Percentiles rank a stretch among this genome's conserved stretches.
These are phyloP conservation scores for Zarea fungicola DNA, from an alignment of 2,329 filamentous ascomycete genomes.

Conservation along the genomic window DNA sequence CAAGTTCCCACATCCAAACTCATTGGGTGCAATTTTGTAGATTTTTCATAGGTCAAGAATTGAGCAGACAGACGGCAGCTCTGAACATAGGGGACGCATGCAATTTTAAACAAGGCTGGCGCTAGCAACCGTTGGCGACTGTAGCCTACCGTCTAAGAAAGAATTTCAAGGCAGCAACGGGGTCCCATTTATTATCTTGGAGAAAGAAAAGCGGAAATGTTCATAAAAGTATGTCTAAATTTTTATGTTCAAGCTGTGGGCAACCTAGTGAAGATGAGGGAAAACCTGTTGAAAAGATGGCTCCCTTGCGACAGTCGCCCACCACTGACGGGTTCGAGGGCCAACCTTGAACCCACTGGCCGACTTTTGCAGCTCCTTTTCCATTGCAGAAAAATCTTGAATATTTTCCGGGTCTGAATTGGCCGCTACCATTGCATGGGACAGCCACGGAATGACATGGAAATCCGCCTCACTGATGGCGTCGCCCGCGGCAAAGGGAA, in stretches of 20 bases:
- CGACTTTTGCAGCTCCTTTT: constrained; percentile 1
- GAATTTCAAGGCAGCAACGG: too few relatives aligned
- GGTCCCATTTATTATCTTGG: too few relatives aligned
- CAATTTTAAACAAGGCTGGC: too few relatives aligned
- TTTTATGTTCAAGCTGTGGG: too few relatives aligned
- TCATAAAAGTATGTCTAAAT: not conserved
- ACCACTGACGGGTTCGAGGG: constrained; percentile 10
- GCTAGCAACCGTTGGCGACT: too few relatives aligned
- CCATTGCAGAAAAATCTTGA: constrained; percentile 3
- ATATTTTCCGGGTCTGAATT: not conserved
- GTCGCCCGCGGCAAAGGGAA: constrained; percentile 17
- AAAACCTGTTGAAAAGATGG: constrained; percentile 12
- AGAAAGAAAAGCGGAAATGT: not conserved
- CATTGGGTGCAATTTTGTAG: too few relatives aligned
- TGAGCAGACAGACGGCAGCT: too few relatives aligned
- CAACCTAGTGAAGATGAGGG: constrained; percentile 10
- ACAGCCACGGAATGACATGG: constrained; percentile 16
- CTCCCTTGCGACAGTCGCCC: constrained; percentile 8
- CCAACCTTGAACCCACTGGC: constrained; percentile 10
- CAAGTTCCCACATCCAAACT: not conserved
- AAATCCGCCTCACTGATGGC: constrained; percentile 17
- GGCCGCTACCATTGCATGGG: constrained; percentile 15
- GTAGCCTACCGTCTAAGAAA: too few relatives aligned
- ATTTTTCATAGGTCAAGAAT: too few relatives aligned
- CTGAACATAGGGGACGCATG: too few relatives aligned